Evolutionary conservation across 352 stramenopile genomes (phyloP).

Genomic region (Vaucheria bursata): DNA sequence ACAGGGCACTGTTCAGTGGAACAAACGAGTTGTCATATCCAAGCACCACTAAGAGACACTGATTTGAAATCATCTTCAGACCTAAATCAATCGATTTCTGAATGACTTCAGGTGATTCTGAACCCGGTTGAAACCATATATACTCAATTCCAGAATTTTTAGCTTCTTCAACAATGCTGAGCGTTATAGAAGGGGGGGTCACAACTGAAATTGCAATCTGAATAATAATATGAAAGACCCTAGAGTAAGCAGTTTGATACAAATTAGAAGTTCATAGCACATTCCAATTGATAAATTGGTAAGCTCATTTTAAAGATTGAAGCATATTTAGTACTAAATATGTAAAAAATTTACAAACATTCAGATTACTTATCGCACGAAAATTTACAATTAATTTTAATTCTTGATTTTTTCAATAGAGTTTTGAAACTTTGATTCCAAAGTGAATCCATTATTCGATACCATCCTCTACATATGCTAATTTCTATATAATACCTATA

Average conservation of each 20-base stretch:
- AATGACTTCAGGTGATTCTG: not conserved
- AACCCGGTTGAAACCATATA: not conserved
- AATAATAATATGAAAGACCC: not conserved
- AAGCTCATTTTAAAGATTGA: not conserved
- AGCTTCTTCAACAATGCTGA: not conserved
- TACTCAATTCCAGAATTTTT: not conserved
- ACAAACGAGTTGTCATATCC: not conserved
- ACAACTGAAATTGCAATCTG: not conserved
- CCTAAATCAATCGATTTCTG: not conserved
- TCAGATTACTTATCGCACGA: not conserved
- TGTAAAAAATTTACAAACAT: not conserved
- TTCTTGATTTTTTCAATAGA: not conserved
- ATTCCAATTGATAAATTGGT: not conserved
- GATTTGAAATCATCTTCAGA: not conserved
- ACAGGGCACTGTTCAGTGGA: too few relatives aligned
- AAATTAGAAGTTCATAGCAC: not conserved
- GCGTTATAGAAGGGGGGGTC: not conserved
- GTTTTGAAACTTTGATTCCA: too few relatives aligned
- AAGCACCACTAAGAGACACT: not conserved
- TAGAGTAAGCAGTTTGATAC: not conserved
- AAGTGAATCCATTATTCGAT: too few relatives aligned
- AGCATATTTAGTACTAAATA: not conserved
- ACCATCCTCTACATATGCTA: too few relatives aligned
- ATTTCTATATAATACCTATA: too few relatives aligned
- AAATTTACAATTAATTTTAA: not conserved